Percentiles rank a stretch among this genome's conserved stretches.
phyloP scores from a whole-genome alignment of 2,329 filamentous ascomycete species.

The Curvularia sp. region DNA sequence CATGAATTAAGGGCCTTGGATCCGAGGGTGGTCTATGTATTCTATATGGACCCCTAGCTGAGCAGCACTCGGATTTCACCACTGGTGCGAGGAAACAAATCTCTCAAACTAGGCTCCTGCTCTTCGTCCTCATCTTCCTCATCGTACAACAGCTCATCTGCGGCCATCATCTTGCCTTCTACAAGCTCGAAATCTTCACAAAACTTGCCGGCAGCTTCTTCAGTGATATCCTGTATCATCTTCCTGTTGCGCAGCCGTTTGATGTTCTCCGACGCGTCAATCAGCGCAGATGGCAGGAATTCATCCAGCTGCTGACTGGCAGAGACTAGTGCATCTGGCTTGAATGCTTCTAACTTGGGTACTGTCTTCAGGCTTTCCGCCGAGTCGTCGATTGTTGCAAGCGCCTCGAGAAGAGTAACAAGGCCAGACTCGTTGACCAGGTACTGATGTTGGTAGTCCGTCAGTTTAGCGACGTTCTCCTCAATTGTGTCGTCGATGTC shows the following conservation, averaged over 20 bases:
- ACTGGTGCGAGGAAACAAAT: slow-evolving; percentile 68
- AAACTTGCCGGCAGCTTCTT: slow-evolving; percentile 82
- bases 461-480: slow-evolving; percentile 63
- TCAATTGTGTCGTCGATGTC: slow-evolving; percentile 66
- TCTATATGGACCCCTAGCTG: slow-evolving; percentile 53
- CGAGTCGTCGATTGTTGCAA: slow-evolving; percentile 56
- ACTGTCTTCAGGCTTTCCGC: slow-evolving; percentile 63
- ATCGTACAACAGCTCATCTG: slow-evolving; percentile 59
- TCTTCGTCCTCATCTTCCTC: slow-evolving; percentile 49
- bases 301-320: slow-evolving; percentile 82
- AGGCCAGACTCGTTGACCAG: slow-evolving; percentile 79
- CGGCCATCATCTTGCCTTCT: slow-evolving; percentile 65
- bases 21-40: slow-evolving; percentile 1
- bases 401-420: slow-evolving; percentile 65
- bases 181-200: slow-evolving; percentile 81
- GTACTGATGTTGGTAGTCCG: slow-evolving; percentile 73
- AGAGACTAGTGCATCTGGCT: slow-evolving; percentile 65
- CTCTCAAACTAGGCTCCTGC: slow-evolving; percentile 55
- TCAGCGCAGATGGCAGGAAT: slow-evolving; percentile 89
- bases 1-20: background rate
- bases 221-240: slow-evolving; percentile 77
- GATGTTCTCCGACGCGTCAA: slow-evolving; percentile 87
- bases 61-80: slow-evolving; percentile 69
- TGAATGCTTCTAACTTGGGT: slow-evolving; percentile 62
- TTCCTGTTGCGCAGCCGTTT: slow-evolving; percentile 74